Evolutionary conservation across 2,329 filamentous ascomycete genomes (phyloP), one percentile per base, ranked within the genome.

Genomic region (Stagonosporopsis vannaccii): DNA sequence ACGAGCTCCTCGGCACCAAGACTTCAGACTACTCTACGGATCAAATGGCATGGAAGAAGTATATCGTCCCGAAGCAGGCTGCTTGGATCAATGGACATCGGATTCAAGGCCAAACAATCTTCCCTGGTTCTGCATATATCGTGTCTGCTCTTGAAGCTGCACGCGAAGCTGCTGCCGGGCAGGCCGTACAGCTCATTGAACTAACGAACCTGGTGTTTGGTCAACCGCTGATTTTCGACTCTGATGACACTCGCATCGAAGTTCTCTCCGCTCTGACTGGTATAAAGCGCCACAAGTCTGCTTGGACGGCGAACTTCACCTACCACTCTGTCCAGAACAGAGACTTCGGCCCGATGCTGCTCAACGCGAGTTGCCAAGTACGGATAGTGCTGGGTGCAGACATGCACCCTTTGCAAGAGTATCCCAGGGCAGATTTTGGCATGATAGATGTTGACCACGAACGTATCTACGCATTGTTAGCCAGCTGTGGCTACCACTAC

Each of bases 61-160:
- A 60, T 6, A 20, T 71, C 2, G 30, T 37, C 0, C 56, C 44
- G 0, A 44, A 43, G 1, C 59, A 67, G 30, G 23, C 63, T 6
- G 26, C 58, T 0, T 70, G 68, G 68, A 13, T 71, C 1, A 2
- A 4, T 2, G 65, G 58, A 2, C 68, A 71, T 39, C 11, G 52
- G 2, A 19, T 71, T 1, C 61, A 68, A 33, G 60, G 59, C 1
- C 68, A 78, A 8, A 65, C 77, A 0, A 63, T 83, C 1, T 81
- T 80, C 33, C 82, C 82, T 0, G 77, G 65, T 1, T 77, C 81
- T 1, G 81, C 73, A 0, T 82, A 79, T 51, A 54, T 82, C 0
- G 65, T 71, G 4, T 79, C 80, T 66, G 76, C 74, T 0, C n/a
- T 68, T 2, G 67, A 71, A 39, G 67, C 68, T 20, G 55, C 45